Evolutionary conservation across 257 asterid genomes (phyloP).

Genomic region (Fraxinus cuspidata): DNA sequence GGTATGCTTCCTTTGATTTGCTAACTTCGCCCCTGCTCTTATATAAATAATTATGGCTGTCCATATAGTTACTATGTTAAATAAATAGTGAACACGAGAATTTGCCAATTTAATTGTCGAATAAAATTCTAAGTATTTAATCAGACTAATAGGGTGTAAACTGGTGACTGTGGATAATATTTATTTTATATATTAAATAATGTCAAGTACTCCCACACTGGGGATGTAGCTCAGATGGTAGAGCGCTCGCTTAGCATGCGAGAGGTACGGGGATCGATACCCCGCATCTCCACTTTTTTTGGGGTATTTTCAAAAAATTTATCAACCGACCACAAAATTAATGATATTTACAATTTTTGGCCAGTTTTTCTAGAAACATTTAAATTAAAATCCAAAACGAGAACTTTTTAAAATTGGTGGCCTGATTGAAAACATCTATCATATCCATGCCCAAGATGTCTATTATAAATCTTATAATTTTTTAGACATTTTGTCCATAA

Average conservation of each 20-base stretch:
- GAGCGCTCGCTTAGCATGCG: constrained; percentile 60
- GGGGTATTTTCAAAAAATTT: background rate
- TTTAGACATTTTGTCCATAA: too few relatives aligned
- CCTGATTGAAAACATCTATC: background rate
- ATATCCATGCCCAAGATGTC: too few relatives aligned
- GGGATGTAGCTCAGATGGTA: constrained; percentile 76
- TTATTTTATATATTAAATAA: too few relatives aligned
- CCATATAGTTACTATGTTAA: too few relatives aligned
- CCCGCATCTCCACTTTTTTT: constrained; percentile 45
- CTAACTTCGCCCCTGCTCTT: too few relatives aligned
- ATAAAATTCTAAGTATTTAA: too few relatives aligned
- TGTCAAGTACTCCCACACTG: rapidly evolving
- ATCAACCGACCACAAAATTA: background rate
- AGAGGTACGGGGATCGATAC: constrained; percentile 55
- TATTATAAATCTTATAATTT: too few relatives aligned
- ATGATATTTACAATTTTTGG: background rate
- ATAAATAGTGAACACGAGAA: background rate
- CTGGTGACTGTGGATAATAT: too few relatives aligned
- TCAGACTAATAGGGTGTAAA: too few relatives aligned
- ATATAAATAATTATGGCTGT: too few relatives aligned
- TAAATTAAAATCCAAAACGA: background rate
- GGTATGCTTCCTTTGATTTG: too few relatives aligned
- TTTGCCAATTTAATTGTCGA: background rate
- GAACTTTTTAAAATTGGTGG: background rate
- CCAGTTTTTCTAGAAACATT: background rate